A percentile compares a stretch with the other conserved stretches of the same genome.
phyloP scores from a whole-genome alignment of 2,329 filamentous ascomycete species.

The Clarireedia sp. region DNA sequence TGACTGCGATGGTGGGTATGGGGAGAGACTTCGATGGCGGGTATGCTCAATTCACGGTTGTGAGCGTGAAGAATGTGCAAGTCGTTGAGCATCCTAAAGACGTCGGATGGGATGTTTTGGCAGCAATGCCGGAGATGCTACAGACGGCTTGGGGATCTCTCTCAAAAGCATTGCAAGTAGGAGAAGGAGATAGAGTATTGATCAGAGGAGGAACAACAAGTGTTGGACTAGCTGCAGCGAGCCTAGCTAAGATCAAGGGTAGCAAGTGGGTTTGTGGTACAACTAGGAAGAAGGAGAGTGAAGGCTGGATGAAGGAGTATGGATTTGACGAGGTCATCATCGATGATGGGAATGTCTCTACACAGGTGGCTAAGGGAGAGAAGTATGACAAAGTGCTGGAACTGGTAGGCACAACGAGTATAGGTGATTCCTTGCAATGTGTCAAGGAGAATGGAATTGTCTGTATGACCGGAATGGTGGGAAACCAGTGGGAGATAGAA shows the following conservation, averaged over 20 bases:
- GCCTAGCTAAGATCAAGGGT: background rate
- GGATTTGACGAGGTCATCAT: constrained; percentile 38
- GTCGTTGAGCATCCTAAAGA: constrained; percentile 26
- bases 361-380: constrained; percentile 27
- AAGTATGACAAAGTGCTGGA: constrained; percentile 40
- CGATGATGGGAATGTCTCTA: constrained; percentile 35
- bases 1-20: constrained; percentile 42
- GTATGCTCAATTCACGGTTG: constrained; percentile 42
- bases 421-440: constrained; percentile 38
- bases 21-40: constrained; percentile 39
- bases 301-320: constrained; percentile 31
- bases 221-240: background rate
- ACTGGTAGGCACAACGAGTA: constrained; percentile 35
- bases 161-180: constrained; percentile 32
- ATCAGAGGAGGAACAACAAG: background rate
- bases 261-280: constrained; percentile 33
- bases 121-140: constrained; percentile 43
- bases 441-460: constrained; percentile 33
- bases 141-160: constrained; percentile 41
- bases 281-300: constrained; percentile 32
- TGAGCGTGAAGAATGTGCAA: constrained; percentile 35
- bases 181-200: constrained; percentile 29
- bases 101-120: constrained; percentile 36
- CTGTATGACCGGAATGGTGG: constrained; percentile 40
- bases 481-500: constrained; percentile 33